Conservation (phyloP, 139 green algal genomes). For the Volvox reticuliferus region DNA sequence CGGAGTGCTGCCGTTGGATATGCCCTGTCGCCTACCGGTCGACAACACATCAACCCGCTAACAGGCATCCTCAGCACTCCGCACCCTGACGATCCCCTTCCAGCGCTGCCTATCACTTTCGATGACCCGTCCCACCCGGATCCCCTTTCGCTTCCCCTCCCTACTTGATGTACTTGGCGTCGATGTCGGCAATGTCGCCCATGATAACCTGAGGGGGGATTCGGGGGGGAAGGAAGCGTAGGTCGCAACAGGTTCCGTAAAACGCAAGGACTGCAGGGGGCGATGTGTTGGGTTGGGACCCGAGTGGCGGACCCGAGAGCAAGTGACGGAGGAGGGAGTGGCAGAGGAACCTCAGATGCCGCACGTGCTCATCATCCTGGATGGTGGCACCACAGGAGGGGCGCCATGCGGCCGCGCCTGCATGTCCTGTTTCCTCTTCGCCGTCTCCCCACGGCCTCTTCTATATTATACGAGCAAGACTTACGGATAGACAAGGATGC, state of each 20-base stretch:
- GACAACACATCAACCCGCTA: too few species aligned
- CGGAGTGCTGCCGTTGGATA: too few species aligned
- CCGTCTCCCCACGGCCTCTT: background rate
- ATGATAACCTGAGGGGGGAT: conserved; percentile 14
- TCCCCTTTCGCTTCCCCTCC: background rate
- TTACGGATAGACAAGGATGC: too few species aligned
- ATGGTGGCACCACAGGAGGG: background rate
- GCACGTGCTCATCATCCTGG: background rate
- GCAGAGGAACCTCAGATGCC: background rate
- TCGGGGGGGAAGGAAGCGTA: background rate
- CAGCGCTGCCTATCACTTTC: too few species aligned
- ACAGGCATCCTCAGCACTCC: too few species aligned
- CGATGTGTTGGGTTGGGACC: too few species aligned
- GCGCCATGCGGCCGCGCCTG: background rate
- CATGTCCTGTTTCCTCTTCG: background rate
- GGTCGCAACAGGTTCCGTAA: background rate
- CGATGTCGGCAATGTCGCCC: conserved; percentile 35
- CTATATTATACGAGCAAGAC: too few species aligned
- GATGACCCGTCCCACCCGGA: too few species aligned
- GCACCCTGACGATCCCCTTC: too few species aligned
- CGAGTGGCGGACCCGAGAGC: too few species aligned
- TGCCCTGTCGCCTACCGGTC: too few species aligned
- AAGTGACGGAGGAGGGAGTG: background rate
- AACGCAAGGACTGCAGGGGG: background rate
- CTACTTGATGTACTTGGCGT: conserved; percentile 45